Base-by-base conservation (phyloP, 345 rosid species). In the Hypericum androsaemum region DNA sequence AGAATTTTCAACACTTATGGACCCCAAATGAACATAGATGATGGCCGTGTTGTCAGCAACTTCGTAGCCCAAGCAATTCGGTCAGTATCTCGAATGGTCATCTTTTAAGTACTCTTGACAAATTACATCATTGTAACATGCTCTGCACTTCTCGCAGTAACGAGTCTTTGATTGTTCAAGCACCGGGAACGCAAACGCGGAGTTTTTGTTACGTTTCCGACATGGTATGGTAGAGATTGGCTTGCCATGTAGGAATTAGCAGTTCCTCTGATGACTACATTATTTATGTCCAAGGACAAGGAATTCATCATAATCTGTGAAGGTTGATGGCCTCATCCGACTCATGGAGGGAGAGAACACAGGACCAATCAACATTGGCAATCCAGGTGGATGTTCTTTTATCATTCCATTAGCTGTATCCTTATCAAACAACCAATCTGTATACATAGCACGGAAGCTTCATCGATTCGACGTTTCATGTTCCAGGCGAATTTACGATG, bases 41-140 rank as follows among this genome's bases (percentile, higher is more conserved):
- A 89, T 61, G 95, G 95, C 16, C 97, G 97, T 64, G 97, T 86
- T 11, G 97, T 89, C 63, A 89, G 97, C 68, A 89, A 89, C 71
- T 89, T 89, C 78, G 80, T 90, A 11, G 96, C 98, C 65, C 98
- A 90, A 64, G 96, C 98, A 65, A 54, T 84, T 51, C 86, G 96
- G 98, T 90, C 64, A 53, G 57, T 43, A 36, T 8, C 42, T 37
- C 9, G 39, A 12, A 39, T 12, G 54, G 0, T 7, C 39, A 10
- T 6, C 3, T 22, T 3, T 14, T 16, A 15, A 2, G 8, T 13
- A 36, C 8, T 5, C 45, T 39, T 39, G 5, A 39, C 35, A 37
- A 37, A 16, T 14, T 5, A 46, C 28, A 9, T 41, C 38, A 2
- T 0, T 38, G 28, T 43, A 37, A 46, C 40, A 8, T 40, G 16